These are phyloP conservation scores for Scheffersomyces quercinus DNA, from an alignment of 1,139 yeast species.

Conservation along the genomic window DNA sequence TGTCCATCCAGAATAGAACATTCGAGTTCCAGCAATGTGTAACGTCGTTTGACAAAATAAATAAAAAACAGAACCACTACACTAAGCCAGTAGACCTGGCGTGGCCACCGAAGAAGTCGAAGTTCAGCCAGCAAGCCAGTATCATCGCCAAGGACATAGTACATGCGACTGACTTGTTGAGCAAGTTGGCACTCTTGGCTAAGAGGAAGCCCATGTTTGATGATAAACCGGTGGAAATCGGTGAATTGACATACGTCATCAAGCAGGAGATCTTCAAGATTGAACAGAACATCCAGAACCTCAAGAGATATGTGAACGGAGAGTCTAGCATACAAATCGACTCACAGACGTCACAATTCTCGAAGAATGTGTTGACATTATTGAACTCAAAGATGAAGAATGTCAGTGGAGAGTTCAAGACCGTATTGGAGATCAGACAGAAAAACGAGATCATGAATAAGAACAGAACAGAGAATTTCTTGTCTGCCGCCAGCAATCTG, in stretches of 20 bases:
- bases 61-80: slow-evolving; percentile 33
- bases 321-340: slow-evolving; percentile 49
- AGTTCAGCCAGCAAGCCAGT: slow-evolving; percentile 80
- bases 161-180: slow-evolving; percentile 80
- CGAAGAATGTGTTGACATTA: slow-evolving; percentile 82
- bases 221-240: slow-evolving; percentile 91
- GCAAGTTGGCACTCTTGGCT: slow-evolving; percentile 80
- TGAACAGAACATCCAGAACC: slow-evolving; percentile 70
- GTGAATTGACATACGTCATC: slow-evolving; percentile 87
- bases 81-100: slow-evolving; percentile 2
- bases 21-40: slow-evolving; percentile 87
- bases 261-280: slow-evolving; percentile 90
- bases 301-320: slow-evolving; percentile 58
- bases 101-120: slow-evolving; percentile 46
- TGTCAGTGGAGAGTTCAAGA: slow-evolving; percentile 88
- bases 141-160: slow-evolving; percentile 86
- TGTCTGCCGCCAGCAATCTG: slow-evolving; percentile 49
- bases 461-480: slow-evolving; percentile 80
- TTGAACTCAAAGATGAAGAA: slow-evolving; percentile 88
- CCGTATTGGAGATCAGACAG: slow-evolving; percentile 84
- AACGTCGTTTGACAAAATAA: slow-evolving; percentile 60
- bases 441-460: slow-evolving; percentile 79
- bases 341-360: slow-evolving; percentile 66
- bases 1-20: slow-evolving; percentile 70
- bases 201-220: slow-evolving; percentile 91